Base-by-base conservation (phyloP, 208 protist genomes). In the Wallacemonas sp. region DNA sequence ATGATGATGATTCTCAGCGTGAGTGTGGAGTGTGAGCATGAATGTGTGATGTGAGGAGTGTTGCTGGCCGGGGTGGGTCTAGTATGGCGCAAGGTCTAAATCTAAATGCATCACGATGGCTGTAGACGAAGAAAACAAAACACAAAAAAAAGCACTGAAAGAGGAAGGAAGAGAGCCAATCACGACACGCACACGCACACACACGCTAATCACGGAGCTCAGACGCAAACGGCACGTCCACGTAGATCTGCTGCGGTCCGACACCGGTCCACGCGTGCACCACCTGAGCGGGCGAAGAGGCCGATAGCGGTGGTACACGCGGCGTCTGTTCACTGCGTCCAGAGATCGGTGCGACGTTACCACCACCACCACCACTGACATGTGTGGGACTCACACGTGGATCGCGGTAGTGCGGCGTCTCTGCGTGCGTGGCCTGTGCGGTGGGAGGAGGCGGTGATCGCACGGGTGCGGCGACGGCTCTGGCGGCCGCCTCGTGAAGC, bases 181-280 rank as follows among this genome's bases (percentile, higher is more conserved):
- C 2, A 17, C n/a, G 48, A 72, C 19, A 43, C 9, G 44, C 14
- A 27, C 27, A 49, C 24, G 9, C 48, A n/a, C 24, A 11, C 24
- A 27, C 24, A n/a, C 24, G 27, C 27, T 14, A 58, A 39, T 41
- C 52, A 16, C 52, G 52, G 29, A 58, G 32, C 52, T 58, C 52
- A 16, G 52, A 41, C 4, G 52, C 52, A 24, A 58, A 58, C 34
- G 52, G 52, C 6, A 58, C 52, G 19, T 58, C 52, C 6, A 58
- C 4, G 52, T 43, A 58, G 12, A 58, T 41, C 6, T 58, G 30
- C 32, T 58, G 52, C n/a, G 52, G 52, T 4, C 30, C n/a, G 6
- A 30, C 23, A 17, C 44, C 17, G 17, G 9, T 23, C 44, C 19
- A 23, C 19, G 44, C 4, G n/a, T 12, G 36, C 36, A 14, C 9